phyloP scores from a whole-genome alignment of 2,329 filamentous ascomycete species.

The Cercospora berteroae region DNA sequence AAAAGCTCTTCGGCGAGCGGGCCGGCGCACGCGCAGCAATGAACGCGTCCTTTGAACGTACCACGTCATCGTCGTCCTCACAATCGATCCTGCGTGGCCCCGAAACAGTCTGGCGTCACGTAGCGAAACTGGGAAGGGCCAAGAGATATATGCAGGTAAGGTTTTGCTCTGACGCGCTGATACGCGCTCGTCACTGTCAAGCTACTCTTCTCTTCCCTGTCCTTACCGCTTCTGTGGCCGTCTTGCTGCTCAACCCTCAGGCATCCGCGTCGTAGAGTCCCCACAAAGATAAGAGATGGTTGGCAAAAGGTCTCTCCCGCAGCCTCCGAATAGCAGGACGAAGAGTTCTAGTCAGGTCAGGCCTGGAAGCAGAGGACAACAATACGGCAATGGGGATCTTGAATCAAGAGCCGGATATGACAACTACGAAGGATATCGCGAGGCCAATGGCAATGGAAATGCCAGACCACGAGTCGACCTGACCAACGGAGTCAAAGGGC shows the following conservation, averaged over 20 bases:
- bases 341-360: conserved; percentile 7
- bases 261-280: background rate
- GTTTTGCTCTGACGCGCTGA: background rate
- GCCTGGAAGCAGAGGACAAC: conserved; percentile 13
- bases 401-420: conserved; percentile 18
- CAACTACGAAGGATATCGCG: conserved; percentile 7
- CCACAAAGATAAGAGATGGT: conserved; percentile 24
- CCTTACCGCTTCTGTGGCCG: background rate
- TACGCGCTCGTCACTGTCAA: background rate
- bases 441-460: conserved; percentile 22
- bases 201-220: background rate
- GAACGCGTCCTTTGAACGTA: background rate
- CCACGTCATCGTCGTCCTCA: background rate
- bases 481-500: conserved; percentile 22
- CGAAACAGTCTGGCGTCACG: conserved; percentile 2
- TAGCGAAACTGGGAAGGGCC: conserved; percentile 1
- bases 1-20: background rate
- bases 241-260: background rate
- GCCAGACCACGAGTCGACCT: conserved; percentile 7
- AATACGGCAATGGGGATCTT: conserved; percentile 15
- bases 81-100: background rate
- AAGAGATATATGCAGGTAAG: background rate
- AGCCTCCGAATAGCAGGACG: background rate
- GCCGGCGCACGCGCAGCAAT: background rate
- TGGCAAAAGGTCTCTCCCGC: conserved; percentile 31